phyloP scores from a whole-genome alignment of 805 yeast species.

The Pichia kluyveri region DNA sequence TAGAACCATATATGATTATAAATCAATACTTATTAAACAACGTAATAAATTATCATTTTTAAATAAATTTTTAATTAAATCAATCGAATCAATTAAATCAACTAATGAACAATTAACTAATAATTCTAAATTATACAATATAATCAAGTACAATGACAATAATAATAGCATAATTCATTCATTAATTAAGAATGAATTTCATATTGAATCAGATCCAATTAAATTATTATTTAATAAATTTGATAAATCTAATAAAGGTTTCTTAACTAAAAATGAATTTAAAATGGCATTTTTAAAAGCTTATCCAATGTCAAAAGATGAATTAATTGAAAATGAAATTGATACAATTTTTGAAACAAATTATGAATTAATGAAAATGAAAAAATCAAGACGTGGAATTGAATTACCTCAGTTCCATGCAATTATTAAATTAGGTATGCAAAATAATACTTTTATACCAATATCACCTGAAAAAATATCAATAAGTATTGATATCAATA shows the following conservation, averaged over 20 bases:
- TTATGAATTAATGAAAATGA: slow-evolving; percentile 10
- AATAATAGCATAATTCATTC: neutral
- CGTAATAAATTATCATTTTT: neutral
- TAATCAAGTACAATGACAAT: neutral
- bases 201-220: slow-evolving; percentile 8
- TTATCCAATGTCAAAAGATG: slow-evolving; percentile 28
- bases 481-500: neutral
- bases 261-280: slow-evolving; percentile 34
- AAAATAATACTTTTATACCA: neutral
- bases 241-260: slow-evolving; percentile 27
- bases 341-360: slow-evolving; percentile 15
- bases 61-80: neutral
- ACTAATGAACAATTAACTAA: neutral
- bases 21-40: neutral
- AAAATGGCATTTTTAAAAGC: slow-evolving; percentile 33
- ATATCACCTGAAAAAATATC: neutral
- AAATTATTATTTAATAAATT: slow-evolving; percentile 34
- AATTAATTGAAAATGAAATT: slow-evolving; percentile 27
- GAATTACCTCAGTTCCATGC: slow-evolving; percentile 19
- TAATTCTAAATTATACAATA: neutral
- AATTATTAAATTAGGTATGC: slow-evolving; percentile 12
- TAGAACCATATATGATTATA: neutral
- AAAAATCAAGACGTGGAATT: slow-evolving; percentile 19
- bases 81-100: neutral
- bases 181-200: neutral